Base-by-base conservation (phyloP, 371 early-diverging fungal species). In the Cokeromyces recurvatus region DNA sequence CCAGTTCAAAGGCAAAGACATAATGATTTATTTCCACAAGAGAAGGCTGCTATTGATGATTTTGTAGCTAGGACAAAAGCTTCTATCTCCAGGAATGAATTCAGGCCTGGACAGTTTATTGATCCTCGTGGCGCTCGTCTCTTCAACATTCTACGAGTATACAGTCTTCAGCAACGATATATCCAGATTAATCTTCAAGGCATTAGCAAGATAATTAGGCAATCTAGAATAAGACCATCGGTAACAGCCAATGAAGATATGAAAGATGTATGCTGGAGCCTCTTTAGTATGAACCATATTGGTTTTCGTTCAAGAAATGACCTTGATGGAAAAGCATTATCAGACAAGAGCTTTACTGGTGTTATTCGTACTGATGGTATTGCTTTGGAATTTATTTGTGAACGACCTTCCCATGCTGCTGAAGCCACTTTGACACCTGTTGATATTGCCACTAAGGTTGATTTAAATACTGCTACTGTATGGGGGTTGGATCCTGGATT, bases 111-210 rank as follows among this genome's bases (percentile, higher is more conserved):
- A 46, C 8, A 37, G 12, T 46, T n/a, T 22, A 46, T 37, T 37
- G 46, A 46, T 36, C 46, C 46, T 15, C 35, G 37, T 35, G 46
- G 46, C 2, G 38, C 46, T 36, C 37, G 46, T 25, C 46, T 46
- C 23, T 37, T 46, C 24, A 36, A 19, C 24, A 21, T 46, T 22
- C 25, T 46, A 8, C 46, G 37, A 15, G 25, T 36, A 3, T 46
- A 36, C 24, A 46, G 36, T 24, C 27, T 42, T 27, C 43, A 42
- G 31, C 27, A 5, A 31, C 27, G 31, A 27, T 27, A 27, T 11
- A 27, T 27, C 11, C 29, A 27, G 11, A 27, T 27, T 7, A 24
- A 27, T 17, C 15, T 43, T n/a, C n/a, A 5, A 35, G 35, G 5
- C 35, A 35, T 35, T 5, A 35, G n/a, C 4, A 35, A 16, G n/a